Evolutionary conservation across 129 eudicot genomes (phyloP).

Genomic region (Deinandra increscens): DNA sequence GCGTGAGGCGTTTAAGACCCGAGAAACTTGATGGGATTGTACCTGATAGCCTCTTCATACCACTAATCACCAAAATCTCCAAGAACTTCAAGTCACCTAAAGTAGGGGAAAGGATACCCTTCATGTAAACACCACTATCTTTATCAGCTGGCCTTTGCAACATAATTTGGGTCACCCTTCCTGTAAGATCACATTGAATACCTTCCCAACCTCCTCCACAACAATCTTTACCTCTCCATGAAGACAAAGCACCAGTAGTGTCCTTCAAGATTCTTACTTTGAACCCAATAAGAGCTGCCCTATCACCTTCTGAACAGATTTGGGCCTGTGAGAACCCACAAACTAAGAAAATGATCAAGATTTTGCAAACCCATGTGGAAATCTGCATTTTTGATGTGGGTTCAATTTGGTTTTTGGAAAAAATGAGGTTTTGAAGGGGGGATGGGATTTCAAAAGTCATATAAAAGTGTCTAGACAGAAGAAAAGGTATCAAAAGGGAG

Average conservation of each 20-base stretch:
- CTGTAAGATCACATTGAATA: slow-evolving; percentile 59
- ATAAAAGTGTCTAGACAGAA: slow-evolving; percentile 15
- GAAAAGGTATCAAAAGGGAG: slow-evolving; percentile 15
- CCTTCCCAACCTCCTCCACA: slow-evolving; percentile 95
- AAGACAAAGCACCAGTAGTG: slow-evolving; percentile 59
- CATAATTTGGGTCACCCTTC: slow-evolving; percentile 60
- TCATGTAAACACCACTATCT: slow-evolving; percentile 51
- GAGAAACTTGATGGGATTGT: slow-evolving; percentile 60
- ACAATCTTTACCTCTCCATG: slow-evolving; percentile 79
- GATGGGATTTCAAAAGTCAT: slow-evolving; percentile 26
- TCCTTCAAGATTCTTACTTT: slow-evolving; percentile 63
- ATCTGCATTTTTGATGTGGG: slow-evolving; percentile 57
- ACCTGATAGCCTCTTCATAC: slow-evolving; percentile 71
- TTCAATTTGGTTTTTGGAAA: slow-evolving; percentile 28
- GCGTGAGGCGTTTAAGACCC: slow-evolving; percentile 50
- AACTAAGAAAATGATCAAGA: slow-evolving; percentile 38
- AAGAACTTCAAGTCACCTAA: slow-evolving; percentile 58
- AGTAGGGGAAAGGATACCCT: slow-evolving; percentile 68
- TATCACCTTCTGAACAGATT: slow-evolving; percentile 52
- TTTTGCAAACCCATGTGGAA: slow-evolving; percentile 42
- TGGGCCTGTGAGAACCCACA: slow-evolving; percentile 28
- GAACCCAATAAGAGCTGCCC: slow-evolving; percentile 80
- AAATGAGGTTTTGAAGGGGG: slow-evolving; percentile 14
- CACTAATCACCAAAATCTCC: slow-evolving; percentile 72
- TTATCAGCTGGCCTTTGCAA: slow-evolving; percentile 57